Evolutionary conservation across 2,329 filamentous ascomycete genomes (phyloP).

Genomic region (Pyricularia pennisetigena): DNA sequence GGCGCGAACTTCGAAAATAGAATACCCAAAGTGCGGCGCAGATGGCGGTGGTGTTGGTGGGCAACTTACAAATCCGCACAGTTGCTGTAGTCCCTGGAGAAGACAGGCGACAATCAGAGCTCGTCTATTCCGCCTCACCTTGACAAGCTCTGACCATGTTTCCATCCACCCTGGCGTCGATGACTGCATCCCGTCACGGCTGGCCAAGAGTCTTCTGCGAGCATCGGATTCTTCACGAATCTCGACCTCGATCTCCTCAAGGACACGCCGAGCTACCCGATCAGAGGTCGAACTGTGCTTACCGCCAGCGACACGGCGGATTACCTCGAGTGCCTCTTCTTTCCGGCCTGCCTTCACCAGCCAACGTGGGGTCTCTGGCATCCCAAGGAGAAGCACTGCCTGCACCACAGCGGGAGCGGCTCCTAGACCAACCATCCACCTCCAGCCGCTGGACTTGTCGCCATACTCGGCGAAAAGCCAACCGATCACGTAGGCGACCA

Average conservation of each 20-base stretch:
- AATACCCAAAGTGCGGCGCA: neutral
- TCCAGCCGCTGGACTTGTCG: constrained; percentile 50
- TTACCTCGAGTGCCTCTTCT: constrained; percentile 51
- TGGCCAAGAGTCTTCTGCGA: constrained; percentile 29
- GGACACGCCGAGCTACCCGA: constrained; percentile 42
- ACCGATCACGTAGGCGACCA: constrained; percentile 77
- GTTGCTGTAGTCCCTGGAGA: constrained; percentile 78
- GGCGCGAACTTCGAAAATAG: neutral
- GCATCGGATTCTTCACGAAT: constrained; percentile 56
- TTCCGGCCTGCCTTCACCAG: constrained; percentile 60
- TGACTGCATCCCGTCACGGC: constrained; percentile 7
- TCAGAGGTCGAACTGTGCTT: constrained; percentile 24
- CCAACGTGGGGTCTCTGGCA: constrained; percentile 89
- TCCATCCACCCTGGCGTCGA: constrained; percentile 24
- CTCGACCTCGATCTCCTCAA: constrained; percentile 64
- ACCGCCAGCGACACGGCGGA: constrained; percentile 36
- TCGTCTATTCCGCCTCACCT: constrained; percentile 54
- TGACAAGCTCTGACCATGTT: constrained; percentile 43
- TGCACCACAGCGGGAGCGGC: constrained; percentile 68
- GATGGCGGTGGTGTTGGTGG: neutral
- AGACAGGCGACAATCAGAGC: constrained; percentile 79
- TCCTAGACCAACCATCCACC: constrained; percentile 86
- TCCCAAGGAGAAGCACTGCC: constrained; percentile 52
- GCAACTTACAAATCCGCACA: constrained; percentile 67
- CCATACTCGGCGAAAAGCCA: constrained; percentile 57